phyloP scores from a whole-genome alignment of 78 protist genomes.

The Diacronema lutheri region DNA sequence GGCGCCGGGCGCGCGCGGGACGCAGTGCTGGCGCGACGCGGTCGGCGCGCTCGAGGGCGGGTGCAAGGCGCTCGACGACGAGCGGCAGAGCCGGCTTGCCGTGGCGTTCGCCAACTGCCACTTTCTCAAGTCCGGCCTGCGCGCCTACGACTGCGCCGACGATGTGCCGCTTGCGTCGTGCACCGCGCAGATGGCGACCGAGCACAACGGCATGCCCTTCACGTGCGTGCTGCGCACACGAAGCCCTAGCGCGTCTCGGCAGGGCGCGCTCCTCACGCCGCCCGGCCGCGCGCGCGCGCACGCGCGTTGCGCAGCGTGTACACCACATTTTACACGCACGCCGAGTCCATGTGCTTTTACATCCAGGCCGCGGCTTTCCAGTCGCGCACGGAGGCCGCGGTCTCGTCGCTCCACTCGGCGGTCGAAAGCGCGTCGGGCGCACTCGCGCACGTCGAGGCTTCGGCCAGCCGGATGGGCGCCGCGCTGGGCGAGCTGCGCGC shows the following conservation, averaged over 20 bases:
- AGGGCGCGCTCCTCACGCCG: too few species aligned
- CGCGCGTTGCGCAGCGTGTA: too few species aligned
- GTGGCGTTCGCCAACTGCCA: slow-evolving; percentile 1
- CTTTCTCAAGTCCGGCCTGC: not conserved
- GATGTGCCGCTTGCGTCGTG: not conserved
- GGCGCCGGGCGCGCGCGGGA: too few species aligned
- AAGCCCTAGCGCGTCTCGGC: too few species aligned
- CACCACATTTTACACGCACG: not conserved
- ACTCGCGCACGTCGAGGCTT: too few species aligned
- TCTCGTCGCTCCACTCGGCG: too few species aligned
- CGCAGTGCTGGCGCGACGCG: not conserved
- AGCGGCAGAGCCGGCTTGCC: not conserved
- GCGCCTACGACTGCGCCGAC: not conserved
- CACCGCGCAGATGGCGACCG: not conserved
- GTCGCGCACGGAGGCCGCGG: too few species aligned
- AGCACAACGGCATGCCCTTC: not conserved
- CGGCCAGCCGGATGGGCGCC: too few species aligned
- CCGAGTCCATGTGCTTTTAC: slow-evolving; percentile 15
- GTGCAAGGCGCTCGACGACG: not conserved
- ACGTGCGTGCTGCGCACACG: too few species aligned
- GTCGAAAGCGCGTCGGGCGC: too few species aligned
- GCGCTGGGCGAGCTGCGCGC: too few species aligned
- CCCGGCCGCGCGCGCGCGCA: too few species aligned
- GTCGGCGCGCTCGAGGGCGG: not conserved
- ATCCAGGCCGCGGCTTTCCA: not conserved